Evolutionary conservation across 306 rosid species (phyloP), one percentile per base, ranked within the genome.

Genomic region (Bauhinia variegata): DNA sequence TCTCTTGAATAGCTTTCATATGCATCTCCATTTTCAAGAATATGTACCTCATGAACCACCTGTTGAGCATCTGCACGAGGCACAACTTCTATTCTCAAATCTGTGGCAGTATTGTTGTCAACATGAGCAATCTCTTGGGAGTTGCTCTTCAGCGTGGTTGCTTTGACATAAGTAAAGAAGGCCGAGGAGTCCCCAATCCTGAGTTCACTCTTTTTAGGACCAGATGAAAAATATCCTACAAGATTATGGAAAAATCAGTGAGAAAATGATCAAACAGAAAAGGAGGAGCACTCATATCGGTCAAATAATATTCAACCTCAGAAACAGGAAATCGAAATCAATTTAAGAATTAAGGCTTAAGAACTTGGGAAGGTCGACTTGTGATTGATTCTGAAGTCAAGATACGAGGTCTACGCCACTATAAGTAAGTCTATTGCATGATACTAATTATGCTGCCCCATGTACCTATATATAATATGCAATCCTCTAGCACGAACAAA

Each of bases 171-270:
- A 7, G 92, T 85, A 61, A 95, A 82, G 78, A 95, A 95, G 74
- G 99, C 97, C 31, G 99, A 95, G 44, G 97, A 95, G 72, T 88
- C 84, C 5, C 99, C 99, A 67, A 95, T 95, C 88, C 83, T 90
- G 52, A 95, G 80, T 73, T 86, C 87, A 65, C 95, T 95, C 84
- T 85, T 90, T 67, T 68, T 88, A 4, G 92, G 99, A 72, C 89
- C 91, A 70, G 78, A 65, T 32, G 82, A 80, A 74, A 82, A 82
- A 47, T 80, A 74, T 31, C 80, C 96, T 88, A 75, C 81, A 69
- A 23, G 44, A 60, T 34, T 46, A 39, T 51, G 63, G 54, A 54
- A 41, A 51, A 57, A 59, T 65, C 62, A 65, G 60, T 56, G 60
- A 57, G 14, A 58, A 50, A 64, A 31, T 11, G 13, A 54, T 34